Conservation (phyloP, 2,329 filamentous ascomycete genomes). For the Neofusicoccum sp. region DNA sequence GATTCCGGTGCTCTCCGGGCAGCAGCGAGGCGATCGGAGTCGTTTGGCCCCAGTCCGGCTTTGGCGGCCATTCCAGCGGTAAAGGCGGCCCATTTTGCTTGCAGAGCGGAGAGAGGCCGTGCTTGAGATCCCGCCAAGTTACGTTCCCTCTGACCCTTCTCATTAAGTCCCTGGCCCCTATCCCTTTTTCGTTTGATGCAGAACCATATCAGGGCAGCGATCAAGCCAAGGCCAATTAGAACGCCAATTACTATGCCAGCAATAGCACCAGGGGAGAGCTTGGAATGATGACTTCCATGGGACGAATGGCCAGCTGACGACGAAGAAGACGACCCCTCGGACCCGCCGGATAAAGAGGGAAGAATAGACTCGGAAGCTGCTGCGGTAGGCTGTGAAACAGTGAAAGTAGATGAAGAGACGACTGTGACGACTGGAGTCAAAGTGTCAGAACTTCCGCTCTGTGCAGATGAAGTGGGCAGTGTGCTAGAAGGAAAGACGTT, state of each 20-base stretch:
- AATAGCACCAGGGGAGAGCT: slow-evolving; percentile 7
- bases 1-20: neutral
- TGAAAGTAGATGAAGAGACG: slow-evolving; percentile 11
- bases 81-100: slow-evolving; percentile 1
- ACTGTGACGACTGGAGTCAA: slow-evolving; percentile 9
- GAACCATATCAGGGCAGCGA: neutral
- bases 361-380: neutral
- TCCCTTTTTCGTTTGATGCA: neutral
- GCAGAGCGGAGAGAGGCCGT: neutral
- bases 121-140: neutral
- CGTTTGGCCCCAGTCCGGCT: neutral
- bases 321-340: neutral
- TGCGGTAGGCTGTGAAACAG: neutral
- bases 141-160: neutral
- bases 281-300: neutral
- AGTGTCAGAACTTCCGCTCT: slow-evolving; percentile 9
- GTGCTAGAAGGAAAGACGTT: slow-evolving; percentile 8
- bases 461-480: neutral
- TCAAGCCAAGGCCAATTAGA: neutral
- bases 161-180: neutral
- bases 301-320: neutral
- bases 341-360: slow-evolving; percentile 1
- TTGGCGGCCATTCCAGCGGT: neutral
- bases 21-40: neutral
- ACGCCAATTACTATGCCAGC: slow-evolving; percentile 7